Conservation (phyloP, 2,329 filamentous ascomycete genomes). For the Phyllosticta paracitricarpa region DNA sequence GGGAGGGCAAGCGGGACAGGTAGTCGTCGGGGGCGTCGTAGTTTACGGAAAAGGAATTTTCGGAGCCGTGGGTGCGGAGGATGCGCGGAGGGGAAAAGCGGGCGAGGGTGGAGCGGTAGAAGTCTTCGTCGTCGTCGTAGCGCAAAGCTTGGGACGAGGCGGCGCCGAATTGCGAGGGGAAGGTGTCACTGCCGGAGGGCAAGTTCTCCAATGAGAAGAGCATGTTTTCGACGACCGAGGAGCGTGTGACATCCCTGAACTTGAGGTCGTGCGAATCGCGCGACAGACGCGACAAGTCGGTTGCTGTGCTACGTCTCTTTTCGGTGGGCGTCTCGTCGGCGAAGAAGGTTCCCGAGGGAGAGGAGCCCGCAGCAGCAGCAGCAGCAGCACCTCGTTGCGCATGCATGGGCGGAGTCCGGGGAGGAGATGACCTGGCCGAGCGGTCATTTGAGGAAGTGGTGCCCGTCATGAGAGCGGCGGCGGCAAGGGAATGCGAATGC, state of each 20-base stretch:
- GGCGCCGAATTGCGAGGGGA: conserved; percentile 18
- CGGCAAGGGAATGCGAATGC: background rate
- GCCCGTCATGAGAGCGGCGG: background rate
- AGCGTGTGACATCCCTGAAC: conserved; percentile 67
- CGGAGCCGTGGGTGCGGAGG: conserved; percentile 47
- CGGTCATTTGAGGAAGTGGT: background rate
- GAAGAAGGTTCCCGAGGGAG: conserved; percentile 10
- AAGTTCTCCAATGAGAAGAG: conserved; percentile 78
- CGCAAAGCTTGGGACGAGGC: conserved; percentile 26
- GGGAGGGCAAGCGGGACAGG: conserved; percentile 31
- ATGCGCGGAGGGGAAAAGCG: conserved; percentile 21
- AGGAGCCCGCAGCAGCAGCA: background rate
- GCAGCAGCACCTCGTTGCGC: background rate
- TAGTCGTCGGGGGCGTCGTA: conserved; percentile 21
- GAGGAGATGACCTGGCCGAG: background rate
- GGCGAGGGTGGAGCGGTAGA: conserved; percentile 27
- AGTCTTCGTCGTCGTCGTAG: conserved; percentile 30
- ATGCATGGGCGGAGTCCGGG: background rate
- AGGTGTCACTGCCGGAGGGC: conserved; percentile 32
- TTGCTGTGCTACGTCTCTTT: conserved; percentile 9
- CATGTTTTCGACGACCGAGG: conserved; percentile 94
- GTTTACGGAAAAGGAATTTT: conserved; percentile 50
- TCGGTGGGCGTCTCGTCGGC: conserved; percentile 12
- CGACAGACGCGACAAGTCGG: conserved; percentile 3
- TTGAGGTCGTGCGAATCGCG: conserved; percentile 79